Base-by-base conservation (phyloP, 1,284 basidiomycete species). In the Fistulinella staudtii region DNA sequence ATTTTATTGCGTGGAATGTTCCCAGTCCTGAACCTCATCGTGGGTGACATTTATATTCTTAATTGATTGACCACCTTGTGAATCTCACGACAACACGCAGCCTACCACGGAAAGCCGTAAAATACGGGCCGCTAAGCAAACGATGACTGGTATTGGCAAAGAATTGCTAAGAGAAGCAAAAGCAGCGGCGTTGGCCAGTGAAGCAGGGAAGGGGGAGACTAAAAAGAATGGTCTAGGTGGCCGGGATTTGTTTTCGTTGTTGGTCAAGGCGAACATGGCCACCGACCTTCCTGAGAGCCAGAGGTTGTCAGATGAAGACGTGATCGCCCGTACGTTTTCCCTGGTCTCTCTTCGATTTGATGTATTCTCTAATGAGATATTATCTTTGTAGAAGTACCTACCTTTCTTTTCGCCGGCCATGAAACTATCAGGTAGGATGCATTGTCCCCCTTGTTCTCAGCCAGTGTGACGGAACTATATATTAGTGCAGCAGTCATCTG, bases 231-330 rank as follows among this genome's bases (percentile, higher is more conserved):
- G 54, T 13, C 37, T 63, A 21, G 44, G 49, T n/a, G 61, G 64
- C 6, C 65, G 71, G 7, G 79, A 82, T 58, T 54, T 83, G 4
- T 61, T 82, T 5, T 75, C 72, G 8, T 58, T 81, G 8, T 60
- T 84, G n/a, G 73, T 88, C 36, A 71, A 72, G 36, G 79, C 84
- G 8, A 89, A 88, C 54, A 75, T 82, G 69, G 74, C 76, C 1
- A 25, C 6, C 24, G 79, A 83, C 39, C 57, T 82, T 8, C 71
- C 75, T 1, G 73, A 76, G 17, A 69, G 62, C n/a, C 80, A 87
- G 54, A 70, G 72, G 27, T 67, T 92, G 69, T 72, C 72, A n/a
- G 86, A 90, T 52, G 73, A 78, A 15, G 88, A 91, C 50, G 80
- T 91, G 1, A 55, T 85, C 18, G 77, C 80, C 8, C 89, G 89